Evolutionary conservation across 345 rosid species (phyloP).

Genomic region (Gossypium ekmanianum): DNA sequence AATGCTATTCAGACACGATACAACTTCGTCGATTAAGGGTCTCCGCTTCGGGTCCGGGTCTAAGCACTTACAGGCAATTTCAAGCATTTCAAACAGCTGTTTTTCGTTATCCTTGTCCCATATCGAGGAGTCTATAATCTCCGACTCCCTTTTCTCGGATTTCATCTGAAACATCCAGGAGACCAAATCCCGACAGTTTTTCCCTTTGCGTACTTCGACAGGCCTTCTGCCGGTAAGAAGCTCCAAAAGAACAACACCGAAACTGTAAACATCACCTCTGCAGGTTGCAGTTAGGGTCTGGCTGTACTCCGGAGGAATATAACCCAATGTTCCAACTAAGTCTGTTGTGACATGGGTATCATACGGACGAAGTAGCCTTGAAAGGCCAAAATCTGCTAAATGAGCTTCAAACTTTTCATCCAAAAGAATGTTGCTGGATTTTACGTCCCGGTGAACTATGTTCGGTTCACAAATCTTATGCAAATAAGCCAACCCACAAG

Average conservation of each 20-base stretch:
- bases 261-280: constrained; percentile 95
- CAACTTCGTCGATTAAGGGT: constrained; percentile 72
- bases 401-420: constrained; percentile 85
- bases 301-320: constrained; percentile 94
- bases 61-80: constrained; percentile 74
- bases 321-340: constrained; percentile 91
- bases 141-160: constrained; percentile 55
- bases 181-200: constrained; percentile 79
- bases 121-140: constrained; percentile 62
- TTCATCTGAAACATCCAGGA: constrained; percentile 86
- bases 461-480: constrained; percentile 81
- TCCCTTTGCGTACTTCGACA: constrained; percentile 85
- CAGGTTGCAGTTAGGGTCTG: constrained; percentile 81
- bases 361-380: constrained; percentile 82
- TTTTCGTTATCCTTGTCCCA: constrained; percentile 52
- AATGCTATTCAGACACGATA: constrained; percentile 58
- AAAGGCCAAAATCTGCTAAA: constrained; percentile 93
- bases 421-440: constrained; percentile 82
- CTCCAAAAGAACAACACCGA: constrained; percentile 90
- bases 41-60: constrained; percentile 73
- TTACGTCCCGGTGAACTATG: constrained; percentile 83
- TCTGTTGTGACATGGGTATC: constrained; percentile 96
- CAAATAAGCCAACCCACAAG: constrained; percentile 77
- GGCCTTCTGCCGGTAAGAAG: constrained; percentile 88
- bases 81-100: constrained; percentile 62